Base-by-base conservation (phyloP, 768 basidiomycete species). In the Rhizopogon roseolus region DNA sequence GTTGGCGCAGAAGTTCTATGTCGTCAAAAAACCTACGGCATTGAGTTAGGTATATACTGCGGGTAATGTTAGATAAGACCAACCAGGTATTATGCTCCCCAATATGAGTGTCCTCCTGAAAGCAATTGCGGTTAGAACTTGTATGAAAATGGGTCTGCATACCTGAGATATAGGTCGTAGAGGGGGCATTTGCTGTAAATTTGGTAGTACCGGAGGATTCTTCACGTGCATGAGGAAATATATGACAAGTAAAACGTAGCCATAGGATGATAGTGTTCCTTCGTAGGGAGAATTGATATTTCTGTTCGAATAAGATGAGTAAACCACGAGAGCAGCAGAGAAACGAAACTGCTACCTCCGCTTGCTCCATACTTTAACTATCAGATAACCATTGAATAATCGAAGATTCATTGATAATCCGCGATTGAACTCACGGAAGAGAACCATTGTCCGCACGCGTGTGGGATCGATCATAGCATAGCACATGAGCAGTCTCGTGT, bases 311-410 rank as follows among this genome's bases (percentile, higher is more conserved):
- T 50, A 39, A 52, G 48, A 45, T 13, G 40, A 27, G 22, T 3
- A 49, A 55, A 29, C 52, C 52, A 51, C 32, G 32, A 25, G 41
- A 42, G n/a, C 9, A 27, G 3, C 6, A 16, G n/a, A 45, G n/a
- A 38, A 45, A 19, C 4, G 29, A 27, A 28, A 36, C 13, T 48
- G 52, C 37, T 53, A 89, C 90, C 95, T 81, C 71, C 93, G 82
- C 73, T 98, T 99, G 63, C 92, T 91, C 96, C 96, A 99, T 19
- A 99, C 93, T 78, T 99, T 99, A 65, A 99, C 95, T 98, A 61
- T 6, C 39, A 34, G 32, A 25, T 22, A 54, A 42, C 45, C 34
- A 46, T 58, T 62, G 38, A 63, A 57, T 44, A 39, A 41, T 41
- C 28, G 32, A 52, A 53, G 38, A 50, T 41, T 41, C 40, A 43